Conservation (phyloP, 1,139 yeast genomes). For the Debaryomyces psychrophilus region DNA sequence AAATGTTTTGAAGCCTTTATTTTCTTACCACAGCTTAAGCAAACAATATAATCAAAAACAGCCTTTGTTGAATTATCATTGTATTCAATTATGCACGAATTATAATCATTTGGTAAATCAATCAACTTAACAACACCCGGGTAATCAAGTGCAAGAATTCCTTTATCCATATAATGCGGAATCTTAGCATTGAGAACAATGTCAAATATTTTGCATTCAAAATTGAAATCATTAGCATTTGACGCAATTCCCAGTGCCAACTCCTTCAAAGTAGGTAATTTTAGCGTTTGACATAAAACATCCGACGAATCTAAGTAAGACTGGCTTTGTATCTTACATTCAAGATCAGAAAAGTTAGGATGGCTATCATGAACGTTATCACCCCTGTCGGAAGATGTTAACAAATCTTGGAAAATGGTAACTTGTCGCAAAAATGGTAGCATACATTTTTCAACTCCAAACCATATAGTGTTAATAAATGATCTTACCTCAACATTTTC, state of each 20-base stretch:
- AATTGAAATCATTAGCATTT: slow-evolving; percentile 14
- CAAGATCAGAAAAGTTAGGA: slow-evolving; percentile 22
- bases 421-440: slow-evolving; percentile 43
- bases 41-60: slow-evolving; percentile 30
- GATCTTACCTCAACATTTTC: neutral
- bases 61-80: slow-evolving; percentile 21
- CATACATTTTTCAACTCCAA: slow-evolving; percentile 33
- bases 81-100: slow-evolving; percentile 31
- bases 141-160: slow-evolving; percentile 34
- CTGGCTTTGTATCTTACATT: slow-evolving; percentile 22
- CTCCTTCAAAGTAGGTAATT: slow-evolving; percentile 25
- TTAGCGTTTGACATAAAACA: slow-evolving; percentile 25
- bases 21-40: slow-evolving; percentile 37
- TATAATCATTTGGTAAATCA: slow-evolving; percentile 40
- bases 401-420: slow-evolving; percentile 36
- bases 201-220: slow-evolving; percentile 31
- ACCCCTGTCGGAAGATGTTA: slow-evolving; percentile 31
- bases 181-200: slow-evolving; percentile 31
- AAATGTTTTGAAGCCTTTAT: slow-evolving; percentile 21
- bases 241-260: slow-evolving; percentile 19
- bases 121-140: slow-evolving; percentile 47
- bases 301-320: slow-evolving; percentile 23
- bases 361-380: slow-evolving; percentile 28
- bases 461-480: slow-evolving; percentile 22
- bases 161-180: slow-evolving; percentile 26